A percentile compares a stretch with the other conserved stretches of the same genome.
Conservation (phyloP, 257 asterid species). For the Solanum pinnatisectum region DNA sequence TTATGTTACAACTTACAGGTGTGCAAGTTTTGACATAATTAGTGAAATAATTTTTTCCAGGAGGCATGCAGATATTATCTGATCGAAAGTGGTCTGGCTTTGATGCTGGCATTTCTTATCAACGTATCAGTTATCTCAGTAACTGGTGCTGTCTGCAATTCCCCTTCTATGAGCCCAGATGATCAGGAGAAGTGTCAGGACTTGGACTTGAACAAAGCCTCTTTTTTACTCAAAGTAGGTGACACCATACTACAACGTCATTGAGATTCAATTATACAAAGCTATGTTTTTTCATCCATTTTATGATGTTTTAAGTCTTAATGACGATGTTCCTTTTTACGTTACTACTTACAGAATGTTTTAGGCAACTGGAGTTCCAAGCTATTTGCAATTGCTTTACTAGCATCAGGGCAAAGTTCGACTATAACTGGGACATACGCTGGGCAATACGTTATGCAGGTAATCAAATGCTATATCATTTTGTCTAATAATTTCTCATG, state of each 20-base stretch:
- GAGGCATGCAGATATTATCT: constrained; percentile 91
- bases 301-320: background rate
- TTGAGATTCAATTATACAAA: background rate
- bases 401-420: constrained; percentile 97
- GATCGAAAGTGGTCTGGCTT: constrained; percentile 84
- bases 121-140: constrained; percentile 87
- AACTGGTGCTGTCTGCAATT: constrained; percentile 86
- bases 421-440: constrained; percentile 98
- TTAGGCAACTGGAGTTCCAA: constrained; percentile 94
- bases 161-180: constrained; percentile 39
- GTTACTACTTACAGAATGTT: constrained; percentile 40
- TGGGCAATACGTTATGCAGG: constrained; percentile 99
- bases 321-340: background rate
- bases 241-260: background rate
- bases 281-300: background rate
- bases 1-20: background rate
- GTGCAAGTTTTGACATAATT: background rate
- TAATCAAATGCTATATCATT: background rate
- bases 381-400: constrained; percentile 87
- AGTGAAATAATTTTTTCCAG: constrained; percentile 19
- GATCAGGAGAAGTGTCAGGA: constrained; percentile 60
- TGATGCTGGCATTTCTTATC: constrained; percentile 80
- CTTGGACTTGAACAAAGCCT: constrained; percentile 85
- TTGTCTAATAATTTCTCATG: background rate
- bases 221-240: constrained; percentile 64